Percentiles rank a stretch among this genome's conserved stretches.
Evolutionary conservation across 805 yeast genomes (phyloP).

Genomic region (Lachancea sp.): DNA sequence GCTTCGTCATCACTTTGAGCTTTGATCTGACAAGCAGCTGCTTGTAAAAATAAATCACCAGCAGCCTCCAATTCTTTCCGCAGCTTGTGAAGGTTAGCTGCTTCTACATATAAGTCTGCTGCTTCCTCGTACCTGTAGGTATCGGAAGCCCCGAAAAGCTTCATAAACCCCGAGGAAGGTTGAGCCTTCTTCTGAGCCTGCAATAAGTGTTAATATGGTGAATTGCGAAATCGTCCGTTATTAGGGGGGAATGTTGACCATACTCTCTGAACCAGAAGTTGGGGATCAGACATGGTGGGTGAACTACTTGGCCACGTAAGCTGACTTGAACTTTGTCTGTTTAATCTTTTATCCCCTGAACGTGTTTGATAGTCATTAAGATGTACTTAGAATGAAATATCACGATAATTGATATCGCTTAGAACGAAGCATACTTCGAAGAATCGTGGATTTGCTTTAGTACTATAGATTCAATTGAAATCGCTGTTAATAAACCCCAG

Average conservation of each 20-base stretch:
- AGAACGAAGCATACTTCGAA: no score
- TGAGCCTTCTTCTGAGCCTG: slow-evolving; percentile 67
- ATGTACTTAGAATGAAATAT: no score
- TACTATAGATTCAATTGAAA: no score
- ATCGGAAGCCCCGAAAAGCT: slow-evolving; percentile 57
- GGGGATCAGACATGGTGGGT: slow-evolving; percentile 39
- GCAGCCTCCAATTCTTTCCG: slow-evolving; percentile 68
- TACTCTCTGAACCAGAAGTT: slow-evolving; percentile 37
- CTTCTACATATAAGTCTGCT: slow-evolving; percentile 80
- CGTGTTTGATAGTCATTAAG: no score
- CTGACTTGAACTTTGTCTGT: no score
- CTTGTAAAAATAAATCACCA: slow-evolving; percentile 77
- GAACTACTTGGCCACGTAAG: no score
- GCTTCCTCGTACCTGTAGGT: slow-evolving; percentile 80
- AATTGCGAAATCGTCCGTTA: not conserved
- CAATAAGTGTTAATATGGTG: slow-evolving; percentile 14
- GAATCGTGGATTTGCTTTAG: no score
- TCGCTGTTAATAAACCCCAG: no score
- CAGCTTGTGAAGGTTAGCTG: slow-evolving; percentile 83
- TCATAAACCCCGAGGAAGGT: slow-evolving; percentile 66
- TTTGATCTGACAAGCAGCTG: slow-evolving; percentile 71
- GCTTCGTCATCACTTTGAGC: slow-evolving; percentile 84
- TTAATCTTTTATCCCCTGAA: no score
- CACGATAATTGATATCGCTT: no score
- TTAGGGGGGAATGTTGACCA: slow-evolving; percentile 10